Evolutionary conservation across 805 yeast genomes (phyloP), one percentile per base, ranked within the genome.

Genomic region (Monosporozyma servazzii): DNA sequence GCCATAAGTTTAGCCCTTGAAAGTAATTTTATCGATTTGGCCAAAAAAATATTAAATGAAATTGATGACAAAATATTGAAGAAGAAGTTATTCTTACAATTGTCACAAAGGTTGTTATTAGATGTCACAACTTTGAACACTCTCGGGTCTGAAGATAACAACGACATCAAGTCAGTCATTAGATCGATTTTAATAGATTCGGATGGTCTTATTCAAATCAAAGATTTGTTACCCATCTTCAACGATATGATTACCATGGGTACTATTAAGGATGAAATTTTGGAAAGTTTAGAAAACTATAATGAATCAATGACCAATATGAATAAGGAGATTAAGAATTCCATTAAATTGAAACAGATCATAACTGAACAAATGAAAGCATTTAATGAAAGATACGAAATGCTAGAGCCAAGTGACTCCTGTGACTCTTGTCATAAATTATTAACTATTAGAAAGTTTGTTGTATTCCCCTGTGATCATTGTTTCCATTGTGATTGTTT

Each of bases 401-500:
- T 84, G 0, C 76, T 91, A 18, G 85, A 86, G 59, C 89, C 96
- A 0, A 95, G 93, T 1, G 93, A 84, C 55, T 78, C 91, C 0
- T 93, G 99, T 69, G 71, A 76, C 43, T 57, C 80, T 3, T 91
- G 98, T 66, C 69, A 73, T n/a, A 76, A 76, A 57, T 76, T 93
- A 8, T 71, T 91, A 45, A 76, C 88, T 2, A 78, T 82, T 3
- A 77, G 88, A 52, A 85, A 81, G 62, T 89, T 89, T 58, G 76
- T 83, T 50, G 80, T 82, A 5, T 93, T 88, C 62, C 96, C 96
- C 0, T 93, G 99, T 64, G 84, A 79, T 51, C 99, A 93, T 65
- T 80, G 87, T 5, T 86, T 87, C 69, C 98, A 93, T 63, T 82
- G 82, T 48, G 96, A 89, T 63, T 93, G 99, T 70, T 66, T 88